Base-by-base conservation (phyloP, 352 stramenopile genomes). In the Phytophthora sp. region DNA sequence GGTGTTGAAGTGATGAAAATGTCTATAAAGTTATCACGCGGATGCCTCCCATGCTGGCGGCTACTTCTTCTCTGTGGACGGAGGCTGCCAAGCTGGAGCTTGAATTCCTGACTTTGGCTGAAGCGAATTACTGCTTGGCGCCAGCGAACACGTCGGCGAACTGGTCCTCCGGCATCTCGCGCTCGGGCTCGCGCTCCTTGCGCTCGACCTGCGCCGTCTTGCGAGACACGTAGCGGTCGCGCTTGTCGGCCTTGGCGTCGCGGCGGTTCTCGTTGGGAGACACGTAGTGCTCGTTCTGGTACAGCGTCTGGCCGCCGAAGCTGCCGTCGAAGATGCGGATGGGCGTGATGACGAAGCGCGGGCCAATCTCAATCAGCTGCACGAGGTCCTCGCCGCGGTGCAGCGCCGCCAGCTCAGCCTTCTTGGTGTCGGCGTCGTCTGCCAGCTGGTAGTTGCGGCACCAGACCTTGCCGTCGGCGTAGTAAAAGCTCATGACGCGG, bases 241-340 rank as follows among this genome's bases (percentile, higher is more conserved):
- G 95, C 74, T 99, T 98, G 62, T 96, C 83, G 37, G 92, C 88
- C 78, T 98, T 98, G 62, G 92, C 87, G 46, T 92, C 77, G 30
- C 82, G 85, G 60, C 85, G 85, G 15, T 71, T 82, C 72, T 97
- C 86, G 61, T 99, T 99, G 8, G 98, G 97, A 21, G 95, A 99
- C 35, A 99, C 88, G 77, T 99, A 99, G 45, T 90, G 79, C n/a
- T 92, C 83, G 79, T 99, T 99, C 72, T 98, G 87, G 74, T 98
- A 99, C 15, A 99, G 72, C 35, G 97, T 99, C 72, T 98, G 94
- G 24, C 98, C 98, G 35, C 96, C 96, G 75, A 99, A 99, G 58
- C 94, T 99, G 64, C 98, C 97, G 59, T 97, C 89, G 67, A 99
- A 99, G 64, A 99, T 98, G 37, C 97, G 88, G 63, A 99, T 99